Percentiles rank a stretch among this genome's conserved stretches.
These are phyloP conservation scores for Trametes cingulata DNA, from an alignment of 768 basidiomycete genomes.

Conservation along the genomic window DNA sequence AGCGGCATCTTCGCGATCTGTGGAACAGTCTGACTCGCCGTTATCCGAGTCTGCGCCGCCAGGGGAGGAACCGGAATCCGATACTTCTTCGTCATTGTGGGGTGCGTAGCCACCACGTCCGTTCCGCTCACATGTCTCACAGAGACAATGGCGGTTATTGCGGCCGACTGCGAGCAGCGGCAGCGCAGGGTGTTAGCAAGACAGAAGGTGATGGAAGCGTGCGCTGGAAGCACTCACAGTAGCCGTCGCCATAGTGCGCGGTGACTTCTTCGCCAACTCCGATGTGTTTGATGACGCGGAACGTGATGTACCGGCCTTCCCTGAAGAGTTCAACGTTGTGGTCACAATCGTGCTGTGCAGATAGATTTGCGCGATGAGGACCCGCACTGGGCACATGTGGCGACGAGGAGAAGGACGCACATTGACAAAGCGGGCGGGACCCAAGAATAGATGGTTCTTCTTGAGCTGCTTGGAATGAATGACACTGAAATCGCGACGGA, in stretches of 20 bases:
- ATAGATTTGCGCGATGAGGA: conserved; percentile 9
- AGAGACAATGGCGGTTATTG: conserved; percentile 75
- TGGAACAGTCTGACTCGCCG: conserved; percentile 26
- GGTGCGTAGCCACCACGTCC: conserved; percentile 73
- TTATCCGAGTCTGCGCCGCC: conserved; percentile 45
- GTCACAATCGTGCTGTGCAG: conserved; percentile 78
- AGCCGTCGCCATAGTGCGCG: conserved; percentile 88
- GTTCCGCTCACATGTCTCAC: conserved; percentile 82
- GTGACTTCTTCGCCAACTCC: conserved; percentile 84
- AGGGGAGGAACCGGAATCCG: conserved; percentile 35
- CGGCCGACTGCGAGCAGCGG: conserved; percentile 51
- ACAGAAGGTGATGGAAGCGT: conserved; percentile 10
- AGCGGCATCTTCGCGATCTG: conserved; percentile 31
- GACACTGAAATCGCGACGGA: conserved; percentile 86
- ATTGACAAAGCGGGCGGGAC: conserved; percentile 90
- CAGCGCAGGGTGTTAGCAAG: conserved; percentile 24
- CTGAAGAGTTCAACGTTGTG: conserved; percentile 89
- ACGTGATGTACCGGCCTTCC: conserved; percentile 87
- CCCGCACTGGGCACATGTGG: conserved; percentile 1
- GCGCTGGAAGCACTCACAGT: conserved; percentile 59
- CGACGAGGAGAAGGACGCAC: conserved; percentile 46
- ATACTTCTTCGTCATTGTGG: conserved; percentile 51
- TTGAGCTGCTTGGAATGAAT: conserved; percentile 91
- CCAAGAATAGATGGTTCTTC: conserved; percentile 88
- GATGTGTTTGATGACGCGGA: conserved; percentile 78